phyloP scores from a whole-genome alignment of 2,329 filamentous ascomycete species.

The Dendrostoma leiphaemia region DNA sequence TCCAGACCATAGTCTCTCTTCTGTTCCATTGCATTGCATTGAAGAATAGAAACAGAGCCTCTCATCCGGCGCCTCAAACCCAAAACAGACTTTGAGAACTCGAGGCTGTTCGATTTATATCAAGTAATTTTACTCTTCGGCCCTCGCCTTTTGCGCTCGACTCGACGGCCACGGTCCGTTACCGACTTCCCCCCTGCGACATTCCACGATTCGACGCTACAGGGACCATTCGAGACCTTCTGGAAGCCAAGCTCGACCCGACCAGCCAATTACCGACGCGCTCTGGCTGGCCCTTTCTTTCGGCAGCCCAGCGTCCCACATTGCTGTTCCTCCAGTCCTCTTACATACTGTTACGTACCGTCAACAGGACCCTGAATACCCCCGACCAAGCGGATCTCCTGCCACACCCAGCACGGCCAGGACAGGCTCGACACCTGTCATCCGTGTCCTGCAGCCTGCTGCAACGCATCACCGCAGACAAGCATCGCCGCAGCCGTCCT shows the following conservation, averaged over 20 bases:
- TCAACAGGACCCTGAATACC: slow-evolving; percentile 19
- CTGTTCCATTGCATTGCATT: too few species aligned
- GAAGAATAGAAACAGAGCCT: too few species aligned
- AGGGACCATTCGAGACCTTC: background rate
- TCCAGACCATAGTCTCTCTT: too few species aligned
- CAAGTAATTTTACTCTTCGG: slow-evolving; percentile 3
- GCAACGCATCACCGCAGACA: background rate
- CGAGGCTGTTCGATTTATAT: background rate
- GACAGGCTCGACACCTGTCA: slow-evolving; percentile 1
- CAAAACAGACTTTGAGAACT: too few species aligned
- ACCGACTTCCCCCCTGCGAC: slow-evolving; percentile 2
- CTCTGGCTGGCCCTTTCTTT: slow-evolving; percentile 2
- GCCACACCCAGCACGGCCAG: background rate
- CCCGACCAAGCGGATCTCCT: background rate
- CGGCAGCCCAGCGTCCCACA: slow-evolving; percentile 9
- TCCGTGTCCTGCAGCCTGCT: background rate
- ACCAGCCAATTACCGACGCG: slow-evolving; percentile 7
- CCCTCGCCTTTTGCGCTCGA: slow-evolving; percentile 8
- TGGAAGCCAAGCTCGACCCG: slow-evolving; percentile 12
- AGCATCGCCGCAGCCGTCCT: slow-evolving; percentile 12
- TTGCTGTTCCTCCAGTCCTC: slow-evolving; percentile 6
- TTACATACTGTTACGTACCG: slow-evolving; percentile 33
- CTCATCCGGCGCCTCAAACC: too few species aligned
- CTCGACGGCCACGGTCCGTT: background rate
- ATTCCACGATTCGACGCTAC: background rate